Evolutionary conservation across 805 yeast species (phyloP).

Genomic region (Lipomyces yamadae): DNA sequence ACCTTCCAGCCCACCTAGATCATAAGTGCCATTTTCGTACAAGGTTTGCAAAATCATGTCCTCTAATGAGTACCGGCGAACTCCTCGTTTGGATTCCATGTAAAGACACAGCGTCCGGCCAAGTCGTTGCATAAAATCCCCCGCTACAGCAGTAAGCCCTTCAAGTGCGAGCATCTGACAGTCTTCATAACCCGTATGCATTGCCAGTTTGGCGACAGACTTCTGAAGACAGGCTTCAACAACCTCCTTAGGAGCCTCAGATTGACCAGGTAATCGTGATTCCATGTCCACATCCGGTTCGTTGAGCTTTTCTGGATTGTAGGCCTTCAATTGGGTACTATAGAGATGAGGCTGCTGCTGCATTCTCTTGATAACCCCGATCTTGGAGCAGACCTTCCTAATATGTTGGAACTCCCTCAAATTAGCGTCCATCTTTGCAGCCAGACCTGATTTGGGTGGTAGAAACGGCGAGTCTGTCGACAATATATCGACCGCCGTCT

Average conservation of each 20-base stretch:
- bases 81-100: conserved; percentile 57
- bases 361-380: conserved; percentile 84
- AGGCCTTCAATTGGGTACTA: conserved; percentile 72
- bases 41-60: conserved; percentile 66
- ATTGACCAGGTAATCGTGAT: conserved; percentile 70
- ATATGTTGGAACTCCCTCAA: conserved; percentile 84
- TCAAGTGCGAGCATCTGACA: conserved; percentile 78
- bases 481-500: conserved; percentile 38
- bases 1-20: conserved; percentile 73
- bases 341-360: conserved; percentile 63
- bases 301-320: conserved; percentile 63
- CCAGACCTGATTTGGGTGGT: conserved; percentile 60
- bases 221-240: conserved; percentile 70
- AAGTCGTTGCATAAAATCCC: conserved; percentile 74
- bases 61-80: conserved; percentile 44
- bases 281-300: conserved; percentile 82
- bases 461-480: conserved; percentile 51
- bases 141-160: conserved; percentile 81
- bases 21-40: conserved; percentile 83
- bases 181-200: conserved; percentile 91
- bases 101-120: conserved; percentile 73
- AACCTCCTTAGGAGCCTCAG: conserved; percentile 61
- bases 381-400: conserved; percentile 84
- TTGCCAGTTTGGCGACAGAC: conserved; percentile 74
- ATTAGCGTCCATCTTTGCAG: conserved; percentile 64